Evolutionary conservation across 2,329 filamentous ascomycete genomes (phyloP), one percentile per base, ranked within the genome.

Genomic region (Pseudocercospora crystallina): DNA sequence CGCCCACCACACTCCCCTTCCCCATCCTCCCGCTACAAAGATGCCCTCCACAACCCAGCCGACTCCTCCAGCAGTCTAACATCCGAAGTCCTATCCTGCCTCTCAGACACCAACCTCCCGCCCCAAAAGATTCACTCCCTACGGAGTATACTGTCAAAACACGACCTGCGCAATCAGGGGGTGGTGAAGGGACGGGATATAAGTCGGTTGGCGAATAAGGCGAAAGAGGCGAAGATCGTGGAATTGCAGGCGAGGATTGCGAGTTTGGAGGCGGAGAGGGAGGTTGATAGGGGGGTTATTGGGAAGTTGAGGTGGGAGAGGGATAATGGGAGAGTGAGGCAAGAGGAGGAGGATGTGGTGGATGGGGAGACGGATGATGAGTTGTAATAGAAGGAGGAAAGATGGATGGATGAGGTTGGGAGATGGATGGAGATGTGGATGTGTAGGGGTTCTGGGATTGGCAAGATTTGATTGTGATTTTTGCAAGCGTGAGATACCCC

Each of bases 231-330:
- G 65, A 72, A 83, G 71, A 74, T 86, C 66, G 70, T 77, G 68
- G 75, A 87, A 68, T 71, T 95, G 71, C 79, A 84, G 73, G 73
- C 87, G 65, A 73, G 85, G 60, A 74, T 95, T 76, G 70, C 68
- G 5, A 71, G 70, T 10, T 65, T 86, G 32, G 78, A 84, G 63
- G 75, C 76, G 11, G 79, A 84, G 63, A 67, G 73, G 36, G 78
- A 82, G 62, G 74, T 79, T 49, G 76, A 80, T 62, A 76, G 72
- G 53, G 71, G 50, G 12, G 46, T 60, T 8, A 62, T 95, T 76
- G 69, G 65, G 7, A 71, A 69, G 47, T 57, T 73, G 61, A 71
- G 67, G 41, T 62, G 58, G 61, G 57, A 64, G 29, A 49, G 61
- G 35, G 56, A 60, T 15, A 8, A 43, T 39, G 43, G 31, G 15